A percentile compares a stretch with the other conserved stretches of the same genome.
Evolutionary conservation across 345 rosid species (phyloP).

Genomic region (Pistacia atlantica): DNA sequence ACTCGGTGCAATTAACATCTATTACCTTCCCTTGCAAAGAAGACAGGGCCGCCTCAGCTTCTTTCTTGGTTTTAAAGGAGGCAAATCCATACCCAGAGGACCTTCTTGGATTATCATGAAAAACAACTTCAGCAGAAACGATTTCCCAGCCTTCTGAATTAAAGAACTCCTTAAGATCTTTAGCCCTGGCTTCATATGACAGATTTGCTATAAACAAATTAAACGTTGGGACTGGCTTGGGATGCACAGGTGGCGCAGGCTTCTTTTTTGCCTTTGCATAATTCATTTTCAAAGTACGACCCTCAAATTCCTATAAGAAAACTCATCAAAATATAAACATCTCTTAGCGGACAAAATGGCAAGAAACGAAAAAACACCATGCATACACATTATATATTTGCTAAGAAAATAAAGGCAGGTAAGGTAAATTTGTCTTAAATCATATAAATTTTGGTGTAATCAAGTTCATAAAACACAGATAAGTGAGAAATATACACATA

Average conservation of each 20-base stretch:
- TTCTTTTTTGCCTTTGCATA: constrained; percentile 63
- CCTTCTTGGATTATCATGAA: constrained; percentile 71
- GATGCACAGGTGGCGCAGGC: constrained; percentile 39
- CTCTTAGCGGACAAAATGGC: not conserved
- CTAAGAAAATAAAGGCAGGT: not conserved
- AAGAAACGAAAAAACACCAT: not conserved
- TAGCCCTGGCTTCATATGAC: constrained; percentile 63
- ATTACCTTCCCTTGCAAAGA: constrained; percentile 73
- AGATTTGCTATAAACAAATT: constrained; percentile 74
- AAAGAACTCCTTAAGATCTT: constrained; percentile 73
- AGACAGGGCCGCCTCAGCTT: constrained; percentile 64
- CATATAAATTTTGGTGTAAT: not conserved
- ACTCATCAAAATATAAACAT: constrained; percentile 10
- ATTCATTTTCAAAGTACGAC: constrained; percentile 58
- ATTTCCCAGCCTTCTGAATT: constrained; percentile 48
- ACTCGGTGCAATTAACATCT: constrained; percentile 1
- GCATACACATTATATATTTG: not conserved
- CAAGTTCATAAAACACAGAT: not conserved
- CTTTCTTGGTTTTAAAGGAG: constrained; percentile 72
- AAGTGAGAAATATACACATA: not conserved
- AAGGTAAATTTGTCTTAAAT: not conserved
- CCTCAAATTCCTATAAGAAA: constrained; percentile 62
- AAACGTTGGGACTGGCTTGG: constrained; percentile 46
- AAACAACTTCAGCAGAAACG: constrained; percentile 67
- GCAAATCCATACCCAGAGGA: constrained; percentile 86